Evolutionary conservation across 1,284 basidiomycete genomes (phyloP).

Genomic region (Tilletia caries): DNA sequence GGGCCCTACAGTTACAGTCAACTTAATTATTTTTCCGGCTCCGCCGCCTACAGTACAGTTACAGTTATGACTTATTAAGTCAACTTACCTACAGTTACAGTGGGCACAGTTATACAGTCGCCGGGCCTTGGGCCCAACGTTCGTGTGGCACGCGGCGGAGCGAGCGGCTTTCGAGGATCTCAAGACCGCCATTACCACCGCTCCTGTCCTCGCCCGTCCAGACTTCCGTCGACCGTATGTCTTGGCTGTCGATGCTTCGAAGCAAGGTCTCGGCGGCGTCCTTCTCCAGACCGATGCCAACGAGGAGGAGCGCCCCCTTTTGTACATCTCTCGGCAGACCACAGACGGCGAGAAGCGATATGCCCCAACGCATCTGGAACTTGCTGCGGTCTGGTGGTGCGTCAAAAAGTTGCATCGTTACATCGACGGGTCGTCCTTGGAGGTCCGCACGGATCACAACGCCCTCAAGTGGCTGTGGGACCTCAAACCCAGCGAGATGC

Average conservation of each 20-base stretch:
- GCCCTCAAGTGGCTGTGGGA: neutral
- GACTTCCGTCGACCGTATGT: slow-evolving; percentile 1
- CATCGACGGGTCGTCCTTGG: slow-evolving; percentile 25
- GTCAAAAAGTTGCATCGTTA: slow-evolving; percentile 54
- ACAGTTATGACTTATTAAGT: too few relatives aligned
- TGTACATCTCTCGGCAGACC: slow-evolving; percentile 27
- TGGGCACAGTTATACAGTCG: too few relatives aligned
- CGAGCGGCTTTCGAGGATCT: slow-evolving; percentile 11
- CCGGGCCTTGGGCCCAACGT: too few relatives aligned
- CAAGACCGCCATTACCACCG: slow-evolving; percentile 3
- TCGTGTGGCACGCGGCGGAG: neutral
- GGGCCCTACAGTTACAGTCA: too few relatives aligned
- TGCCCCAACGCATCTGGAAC: slow-evolving; percentile 59
- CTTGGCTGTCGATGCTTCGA: slow-evolving; percentile 16
- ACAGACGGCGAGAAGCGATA: slow-evolving; percentile 57
- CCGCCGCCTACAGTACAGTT: too few relatives aligned
- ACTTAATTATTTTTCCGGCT: too few relatives aligned
- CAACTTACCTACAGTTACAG: too few relatives aligned
- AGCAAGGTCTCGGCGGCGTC: slow-evolving; percentile 14
- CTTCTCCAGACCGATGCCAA: slow-evolving; percentile 13
- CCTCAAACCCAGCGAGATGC: neutral
- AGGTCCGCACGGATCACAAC: slow-evolving; percentile 23
- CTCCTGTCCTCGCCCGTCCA: neutral
- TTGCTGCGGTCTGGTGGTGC: slow-evolving; percentile 45
- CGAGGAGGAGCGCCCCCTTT: slow-evolving; percentile 10